Base-by-base conservation (phyloP, 2,329 filamentous ascomycete species). In the Sphaerostilbella broomeana region DNA sequence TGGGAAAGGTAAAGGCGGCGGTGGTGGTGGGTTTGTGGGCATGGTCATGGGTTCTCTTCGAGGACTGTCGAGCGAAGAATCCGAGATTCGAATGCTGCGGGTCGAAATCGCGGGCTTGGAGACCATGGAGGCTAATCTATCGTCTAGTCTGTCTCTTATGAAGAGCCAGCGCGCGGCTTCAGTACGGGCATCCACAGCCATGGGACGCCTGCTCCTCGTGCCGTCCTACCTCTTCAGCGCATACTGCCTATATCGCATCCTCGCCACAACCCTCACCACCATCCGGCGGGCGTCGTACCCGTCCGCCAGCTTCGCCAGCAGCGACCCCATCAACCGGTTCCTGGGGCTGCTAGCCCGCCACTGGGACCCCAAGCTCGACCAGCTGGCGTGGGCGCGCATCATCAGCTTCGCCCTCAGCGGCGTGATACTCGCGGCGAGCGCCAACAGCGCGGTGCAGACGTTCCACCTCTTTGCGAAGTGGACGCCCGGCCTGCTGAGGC, bases 211-310 rank as follows among this genome's bases (percentile, higher is more conserved):
- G 2, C 59, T 86, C 25, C 68, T 81, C 18, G 57, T 75, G 11
- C 79, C 65, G 1, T 75, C 79, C 29, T 83, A 84, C 47, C 61
- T 70, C 16, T 94, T 94, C 59, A 81, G 84, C 38, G 48, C 83
- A 34, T 94, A 94, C 69, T 94, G 87, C 65, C 65, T 90, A 22
- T 94, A 92, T 63, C 84, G 87, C 38, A 84, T 94, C 47, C 58
- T 76, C 13, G 83, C 86, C 2, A 92, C 85, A 0, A 70, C 72
- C 0, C 54, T 89, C 5, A 81, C 83, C 2, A 81, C 78, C 1
- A 48, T 85, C 4, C 80, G 80, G 4, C 79, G 85, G 25, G 45
- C 53, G 9, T 57, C 50, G 12, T 58, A 56, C 3, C 57, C 58
- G 2, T 54, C 57, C 12, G 64, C 75, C 25, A 61, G 57, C 47